Percentiles rank a stretch among this genome's conserved stretches.
Conservation (phyloP, 306 rosid genomes). For the Datisca glomerata region DNA sequence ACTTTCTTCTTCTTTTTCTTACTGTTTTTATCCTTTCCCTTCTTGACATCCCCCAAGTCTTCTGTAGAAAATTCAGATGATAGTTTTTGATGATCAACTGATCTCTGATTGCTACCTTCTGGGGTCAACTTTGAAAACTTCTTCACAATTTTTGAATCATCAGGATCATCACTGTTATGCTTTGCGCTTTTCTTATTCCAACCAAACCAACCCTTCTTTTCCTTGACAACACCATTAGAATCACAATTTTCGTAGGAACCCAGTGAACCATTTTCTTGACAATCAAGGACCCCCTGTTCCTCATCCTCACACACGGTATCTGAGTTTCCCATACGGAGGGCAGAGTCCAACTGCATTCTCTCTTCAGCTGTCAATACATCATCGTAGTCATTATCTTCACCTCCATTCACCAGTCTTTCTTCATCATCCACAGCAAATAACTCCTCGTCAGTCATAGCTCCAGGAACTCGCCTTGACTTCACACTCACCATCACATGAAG, state of each 20-base stretch:
- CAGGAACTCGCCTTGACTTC: constrained; percentile 95
- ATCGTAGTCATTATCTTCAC: constrained; percentile 73
- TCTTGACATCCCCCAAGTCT: constrained; percentile 51
- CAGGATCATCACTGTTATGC: constrained; percentile 49
- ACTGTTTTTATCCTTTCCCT: constrained; percentile 71
- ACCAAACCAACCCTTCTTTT: constrained; percentile 97
- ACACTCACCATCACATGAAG: constrained; percentile 97
- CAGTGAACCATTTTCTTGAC: constrained; percentile 59
- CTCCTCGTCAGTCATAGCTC: constrained; percentile 99
- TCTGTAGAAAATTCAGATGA: constrained; percentile 53
- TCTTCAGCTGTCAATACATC: constrained; percentile 96
- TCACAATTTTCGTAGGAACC: constrained; percentile 53
- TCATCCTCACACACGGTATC: constrained; percentile 70
- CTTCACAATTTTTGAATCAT: constrained; percentile 59
- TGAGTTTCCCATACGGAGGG: constrained; percentile 70
- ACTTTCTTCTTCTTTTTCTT: constrained; percentile 92
- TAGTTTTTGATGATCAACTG: constrained; percentile 54
- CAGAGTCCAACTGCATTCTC: constrained; percentile 86
- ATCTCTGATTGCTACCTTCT: constrained; percentile 62
- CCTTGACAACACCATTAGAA: constrained; percentile 60
- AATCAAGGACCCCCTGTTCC: constrained; percentile 40
- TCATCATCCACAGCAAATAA: constrained; percentile 83
- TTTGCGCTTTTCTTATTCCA: constrained; percentile 79
- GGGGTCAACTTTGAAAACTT: constrained; percentile 62
- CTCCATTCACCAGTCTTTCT: constrained; percentile 66